A percentile compares a stretch with the other conserved stretches of the same genome.
Conservation (phyloP, 2,329 filamentous ascomycete genomes). For the Penicillium crustosum region DNA sequence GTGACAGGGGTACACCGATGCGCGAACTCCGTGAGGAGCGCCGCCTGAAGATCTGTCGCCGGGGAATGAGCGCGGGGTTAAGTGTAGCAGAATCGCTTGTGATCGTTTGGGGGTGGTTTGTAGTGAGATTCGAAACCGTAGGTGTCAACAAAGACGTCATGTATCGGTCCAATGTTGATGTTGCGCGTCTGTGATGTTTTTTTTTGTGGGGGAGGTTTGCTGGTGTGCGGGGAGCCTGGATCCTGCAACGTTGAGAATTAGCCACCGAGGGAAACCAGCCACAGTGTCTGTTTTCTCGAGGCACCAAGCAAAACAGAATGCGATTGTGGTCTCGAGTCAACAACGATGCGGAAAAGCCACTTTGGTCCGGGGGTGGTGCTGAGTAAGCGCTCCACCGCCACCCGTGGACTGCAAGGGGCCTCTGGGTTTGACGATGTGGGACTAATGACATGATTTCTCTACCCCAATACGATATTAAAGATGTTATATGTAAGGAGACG, state of each 20-base stretch:
- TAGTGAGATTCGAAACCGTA: conserved; percentile 19
- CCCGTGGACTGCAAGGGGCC: not conserved
- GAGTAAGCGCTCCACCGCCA: conserved; percentile 26
- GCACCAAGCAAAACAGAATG: conserved; percentile 14
- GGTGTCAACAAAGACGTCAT: conserved; percentile 42
- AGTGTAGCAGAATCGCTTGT: not conserved
- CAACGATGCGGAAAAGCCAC: conserved; percentile 36
- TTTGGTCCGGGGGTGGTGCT: conserved; percentile 26
- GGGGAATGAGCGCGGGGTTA: not conserved
- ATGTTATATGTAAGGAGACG: not conserved
- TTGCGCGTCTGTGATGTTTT: conserved; percentile 17
- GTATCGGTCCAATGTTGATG: conserved; percentile 24
- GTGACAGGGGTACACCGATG: conserved; percentile 28
- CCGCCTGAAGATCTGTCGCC: conserved; percentile 24
- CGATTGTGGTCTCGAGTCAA: conserved; percentile 20
- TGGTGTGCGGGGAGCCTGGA: conserved; percentile 5
- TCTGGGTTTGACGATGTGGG: not conserved
- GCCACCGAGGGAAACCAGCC: conserved; percentile 2
- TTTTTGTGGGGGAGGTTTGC: conserved; percentile 17
- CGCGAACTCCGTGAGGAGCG: conserved; percentile 37
- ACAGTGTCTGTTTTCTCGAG: conserved; percentile 5
- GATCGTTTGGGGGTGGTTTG: conserved; percentile 11
- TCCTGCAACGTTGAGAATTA: not conserved
- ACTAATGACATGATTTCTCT: not conserved
- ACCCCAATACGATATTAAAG: not conserved